Conservation (phyloP, 148 eudicot species). For the Amaranthus cruentus region DNA sequence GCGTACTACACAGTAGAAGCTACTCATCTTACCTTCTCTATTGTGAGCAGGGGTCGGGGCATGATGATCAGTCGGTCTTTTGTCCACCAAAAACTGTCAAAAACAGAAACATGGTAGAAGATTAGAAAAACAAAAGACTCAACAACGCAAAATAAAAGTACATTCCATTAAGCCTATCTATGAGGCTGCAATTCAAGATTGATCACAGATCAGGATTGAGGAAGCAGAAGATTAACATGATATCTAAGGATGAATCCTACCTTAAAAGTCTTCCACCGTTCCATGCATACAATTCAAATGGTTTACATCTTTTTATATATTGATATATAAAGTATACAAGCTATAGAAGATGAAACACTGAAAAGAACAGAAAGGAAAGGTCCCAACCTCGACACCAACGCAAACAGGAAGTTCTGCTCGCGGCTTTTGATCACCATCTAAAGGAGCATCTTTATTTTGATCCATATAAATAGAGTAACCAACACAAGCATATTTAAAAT, state of each 20-base stretch:
- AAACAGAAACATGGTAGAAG: conserved; percentile 10
- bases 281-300: background rate
- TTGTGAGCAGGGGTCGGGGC: conserved; percentile 45
- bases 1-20: background rate
- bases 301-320: background rate
- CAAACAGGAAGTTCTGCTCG: conserved; percentile 68
- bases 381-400: conserved; percentile 69
- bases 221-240: background rate
- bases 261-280: background rate
- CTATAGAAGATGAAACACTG: background rate
- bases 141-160: background rate
- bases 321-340: background rate
- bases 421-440: conserved; percentile 34
- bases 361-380: conserved; percentile 1
- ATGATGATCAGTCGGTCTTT: conserved; percentile 41
- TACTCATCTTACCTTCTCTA: conserved; percentile 47
- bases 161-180: too few species aligned
- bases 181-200: background rate
- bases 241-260: background rate
- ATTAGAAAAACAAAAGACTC: background rate
- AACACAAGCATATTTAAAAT: conserved; percentile 78
- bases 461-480: conserved; percentile 80
- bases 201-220: background rate
- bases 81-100: conserved; percentile 67
- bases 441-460: conserved; percentile 29